A percentile compares a stretch with the other conserved stretches of the same genome.
phyloP scores from a whole-genome alignment of 2,329 filamentous ascomycete genomes.

The Aspergillus pseudotamarii region DNA sequence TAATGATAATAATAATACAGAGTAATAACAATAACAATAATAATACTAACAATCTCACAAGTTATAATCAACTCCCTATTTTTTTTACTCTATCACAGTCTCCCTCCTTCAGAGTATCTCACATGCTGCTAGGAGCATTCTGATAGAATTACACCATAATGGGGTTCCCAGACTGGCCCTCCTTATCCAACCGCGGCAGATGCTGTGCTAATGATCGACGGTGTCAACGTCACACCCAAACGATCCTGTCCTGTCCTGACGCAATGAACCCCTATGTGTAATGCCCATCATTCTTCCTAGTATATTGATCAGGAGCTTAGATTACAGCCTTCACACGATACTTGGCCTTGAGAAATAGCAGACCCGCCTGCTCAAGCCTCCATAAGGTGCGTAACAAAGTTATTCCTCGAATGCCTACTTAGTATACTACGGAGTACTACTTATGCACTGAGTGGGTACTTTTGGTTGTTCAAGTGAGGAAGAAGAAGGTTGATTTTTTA shows the following conservation, averaged over 20 bases:
- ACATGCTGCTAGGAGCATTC: not conserved
- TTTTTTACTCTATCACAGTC: too few species aligned
- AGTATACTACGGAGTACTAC: not conserved
- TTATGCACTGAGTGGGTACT: not conserved
- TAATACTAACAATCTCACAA: not conserved
- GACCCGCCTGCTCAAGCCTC: not conserved
- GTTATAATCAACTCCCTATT: not conserved
- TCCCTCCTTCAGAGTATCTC: not conserved
- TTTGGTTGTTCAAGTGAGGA: too few species aligned
- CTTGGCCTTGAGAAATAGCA: not conserved
- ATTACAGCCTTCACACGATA: not conserved
- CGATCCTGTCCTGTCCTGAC: constrained; percentile 6
- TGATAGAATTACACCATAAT: not conserved
- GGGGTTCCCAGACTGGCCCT: too few species aligned
- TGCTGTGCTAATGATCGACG: constrained; percentile 9
- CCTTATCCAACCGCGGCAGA: not conserved
- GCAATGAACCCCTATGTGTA: constrained; percentile 1
- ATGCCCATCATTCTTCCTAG: not conserved
- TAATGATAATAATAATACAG: too few species aligned
- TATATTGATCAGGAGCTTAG: not conserved
- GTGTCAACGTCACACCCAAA: constrained; percentile 16
- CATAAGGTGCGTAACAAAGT: not conserved
- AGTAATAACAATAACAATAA: too few species aligned
- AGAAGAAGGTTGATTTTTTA: too few species aligned
- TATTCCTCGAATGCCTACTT: too few species aligned